These are phyloP conservation scores for Puya raimondii DNA, from an alignment of 176 grass and related monocot species.

Conservation along the genomic window DNA sequence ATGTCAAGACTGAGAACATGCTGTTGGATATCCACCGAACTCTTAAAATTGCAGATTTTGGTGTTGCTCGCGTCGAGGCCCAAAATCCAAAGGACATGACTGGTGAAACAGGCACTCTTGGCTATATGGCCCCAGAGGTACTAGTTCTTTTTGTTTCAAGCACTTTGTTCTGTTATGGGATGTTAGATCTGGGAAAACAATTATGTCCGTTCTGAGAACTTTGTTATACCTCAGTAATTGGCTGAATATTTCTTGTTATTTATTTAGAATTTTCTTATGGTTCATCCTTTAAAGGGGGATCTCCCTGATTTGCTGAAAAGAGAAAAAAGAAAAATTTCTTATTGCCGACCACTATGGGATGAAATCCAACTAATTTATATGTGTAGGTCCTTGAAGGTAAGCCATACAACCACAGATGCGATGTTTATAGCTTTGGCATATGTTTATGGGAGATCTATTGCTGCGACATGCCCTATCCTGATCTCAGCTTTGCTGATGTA, in stretches of 20 bases:
- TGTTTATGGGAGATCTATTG: conserved; percentile 91
- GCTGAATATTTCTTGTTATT: no score
- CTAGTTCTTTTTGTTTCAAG: neutral
- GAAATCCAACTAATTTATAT: neutral
- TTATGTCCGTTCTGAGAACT: no score
- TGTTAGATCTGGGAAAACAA: no score
- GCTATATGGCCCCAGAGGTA: conserved; percentile 93
- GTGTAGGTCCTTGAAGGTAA: conserved; percentile 53
- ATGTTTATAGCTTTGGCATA: conserved; percentile 86
- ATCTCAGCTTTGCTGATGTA: conserved; percentile 58
- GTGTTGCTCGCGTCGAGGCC: conserved; percentile 81
- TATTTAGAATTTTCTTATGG: no score
- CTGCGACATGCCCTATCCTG: conserved; percentile 73
- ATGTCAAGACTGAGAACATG: conserved; percentile 96
- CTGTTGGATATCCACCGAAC: conserved; percentile 46
- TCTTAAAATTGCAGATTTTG: conserved; percentile 89
- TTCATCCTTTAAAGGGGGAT: no score
- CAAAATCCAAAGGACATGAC: conserved; percentile 50
- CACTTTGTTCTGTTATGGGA: no score
- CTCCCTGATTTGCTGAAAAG: neutral
- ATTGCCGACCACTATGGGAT: neutral
- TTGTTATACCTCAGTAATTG: no score
- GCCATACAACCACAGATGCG: conserved; percentile 74
- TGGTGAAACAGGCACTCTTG: conserved; percentile 73
- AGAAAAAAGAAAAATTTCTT: no score